phyloP scores from a whole-genome alignment of 2,329 filamentous ascomycete species.

The Pseudovirgaria hyperparasitica region DNA sequence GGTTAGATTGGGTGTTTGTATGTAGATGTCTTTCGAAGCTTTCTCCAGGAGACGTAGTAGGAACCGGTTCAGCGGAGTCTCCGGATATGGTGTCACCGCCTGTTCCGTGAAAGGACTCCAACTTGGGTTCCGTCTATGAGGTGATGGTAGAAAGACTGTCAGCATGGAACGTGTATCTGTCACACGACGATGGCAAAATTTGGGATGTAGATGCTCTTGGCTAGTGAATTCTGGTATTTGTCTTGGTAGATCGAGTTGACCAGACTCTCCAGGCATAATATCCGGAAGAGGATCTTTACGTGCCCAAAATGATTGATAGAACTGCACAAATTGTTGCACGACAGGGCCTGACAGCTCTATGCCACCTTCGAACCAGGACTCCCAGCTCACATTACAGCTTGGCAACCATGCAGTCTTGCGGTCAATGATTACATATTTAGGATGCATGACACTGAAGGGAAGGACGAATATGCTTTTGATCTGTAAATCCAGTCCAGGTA shows the following conservation, averaged over 20 bases:
- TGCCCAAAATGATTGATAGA: conserved; percentile 60
- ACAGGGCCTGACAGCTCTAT: conserved; percentile 52
- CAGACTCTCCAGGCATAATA: conserved; percentile 1
- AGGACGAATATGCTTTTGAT: conserved; percentile 70
- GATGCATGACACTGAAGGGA: conserved; percentile 78
- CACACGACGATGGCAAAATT: conserved; percentile 1
- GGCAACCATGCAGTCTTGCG: conserved; percentile 54
- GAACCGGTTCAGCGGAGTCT: conserved; percentile 55
- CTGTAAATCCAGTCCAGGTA: conserved; percentile 50
- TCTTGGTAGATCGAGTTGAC: conserved; percentile 1
- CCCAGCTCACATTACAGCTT: conserved; percentile 78
- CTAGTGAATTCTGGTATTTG: not conserved
- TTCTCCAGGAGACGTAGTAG: conserved; percentile 47
- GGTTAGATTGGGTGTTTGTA: conserved; percentile 72
- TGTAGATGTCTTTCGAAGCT: conserved; percentile 47
- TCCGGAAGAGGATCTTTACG: conserved; percentile 10
- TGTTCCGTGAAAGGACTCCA: conserved; percentile 35
- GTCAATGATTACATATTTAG: conserved; percentile 70
- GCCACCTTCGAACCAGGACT: conserved; percentile 74
- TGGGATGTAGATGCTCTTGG: conserved; percentile 2
- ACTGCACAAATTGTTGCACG: conserved; percentile 48
- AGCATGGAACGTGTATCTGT: conserved; percentile 23
- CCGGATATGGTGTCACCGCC: conserved; percentile 42
- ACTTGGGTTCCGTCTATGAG: conserved; percentile 56
- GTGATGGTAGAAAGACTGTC: conserved; percentile 59